phyloP scores from a whole-genome alignment of 805 yeast genomes.

The Yamadazyma nakazawae region DNA sequence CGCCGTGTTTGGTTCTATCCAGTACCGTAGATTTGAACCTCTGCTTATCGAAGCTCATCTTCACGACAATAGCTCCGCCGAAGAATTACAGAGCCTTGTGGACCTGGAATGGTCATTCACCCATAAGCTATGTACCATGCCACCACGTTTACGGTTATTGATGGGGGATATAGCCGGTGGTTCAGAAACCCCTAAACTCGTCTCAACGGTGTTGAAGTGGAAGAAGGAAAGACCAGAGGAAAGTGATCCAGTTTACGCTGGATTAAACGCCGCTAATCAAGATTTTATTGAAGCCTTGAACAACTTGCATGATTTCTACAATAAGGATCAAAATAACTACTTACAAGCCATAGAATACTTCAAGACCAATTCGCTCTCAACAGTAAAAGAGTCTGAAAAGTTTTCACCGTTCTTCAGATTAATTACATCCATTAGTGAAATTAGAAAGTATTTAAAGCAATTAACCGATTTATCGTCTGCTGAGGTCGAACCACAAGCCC shows the following conservation, averaged over 20 bases:
- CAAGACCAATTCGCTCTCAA: slow-evolving; percentile 11
- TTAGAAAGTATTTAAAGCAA: slow-evolving; percentile 55
- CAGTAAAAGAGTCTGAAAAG: neutral
- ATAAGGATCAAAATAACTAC: slow-evolving; percentile 36
- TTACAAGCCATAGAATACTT: slow-evolving; percentile 14
- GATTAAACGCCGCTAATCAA: slow-evolving; percentile 58
- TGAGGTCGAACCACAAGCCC: slow-evolving; percentile 81
- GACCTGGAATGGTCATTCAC: slow-evolving; percentile 60
- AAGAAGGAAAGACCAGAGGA: slow-evolving; percentile 46
- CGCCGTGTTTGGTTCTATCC: slow-evolving; percentile 86
- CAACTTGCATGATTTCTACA: slow-evolving; percentile 32
- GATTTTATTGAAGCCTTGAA: slow-evolving; percentile 49
- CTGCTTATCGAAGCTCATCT: slow-evolving; percentile 37
- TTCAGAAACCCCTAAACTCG: slow-evolving; percentile 91
- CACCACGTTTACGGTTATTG: slow-evolving; percentile 62
- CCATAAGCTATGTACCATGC: slow-evolving; percentile 57
- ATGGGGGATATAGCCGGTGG: slow-evolving; percentile 96
- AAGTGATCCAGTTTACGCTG: slow-evolving; percentile 50
- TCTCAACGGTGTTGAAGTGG: slow-evolving; percentile 75
- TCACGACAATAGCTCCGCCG: slow-evolving; percentile 10
- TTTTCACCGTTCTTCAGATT: slow-evolving; percentile 26
- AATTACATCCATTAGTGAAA: slow-evolving; percentile 39
- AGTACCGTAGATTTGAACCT: slow-evolving; percentile 75
- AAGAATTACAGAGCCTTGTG: slow-evolving; percentile 32
- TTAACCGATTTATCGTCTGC: slow-evolving; percentile 72